Evolutionary conservation across 179 eudicot species (phyloP).

Genomic region (Pouteria campechiana): DNA sequence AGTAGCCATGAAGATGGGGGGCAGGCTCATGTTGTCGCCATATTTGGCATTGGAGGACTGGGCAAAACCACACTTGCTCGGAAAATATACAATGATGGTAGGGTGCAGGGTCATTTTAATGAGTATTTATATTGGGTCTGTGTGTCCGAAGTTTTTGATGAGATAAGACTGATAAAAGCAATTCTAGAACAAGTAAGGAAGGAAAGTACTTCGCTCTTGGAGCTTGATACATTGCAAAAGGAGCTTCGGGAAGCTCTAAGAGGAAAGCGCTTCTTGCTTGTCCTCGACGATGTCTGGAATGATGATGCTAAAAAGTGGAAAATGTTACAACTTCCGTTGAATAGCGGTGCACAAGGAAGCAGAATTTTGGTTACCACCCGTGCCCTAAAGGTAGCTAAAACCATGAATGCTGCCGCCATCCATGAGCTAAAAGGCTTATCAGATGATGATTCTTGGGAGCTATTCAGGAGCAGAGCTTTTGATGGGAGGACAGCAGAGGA

Average conservation of each 20-base stretch:
- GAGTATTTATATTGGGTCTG: slow-evolving; percentile 19
- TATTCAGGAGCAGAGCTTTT: slow-evolving; percentile 19
- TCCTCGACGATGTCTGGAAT: slow-evolving; percentile 24
- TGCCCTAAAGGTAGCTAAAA: slow-evolving; percentile 6
- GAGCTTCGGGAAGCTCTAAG: neutral
- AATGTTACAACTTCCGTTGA: slow-evolving; percentile 4
- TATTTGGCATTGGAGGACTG: slow-evolving; percentile 25
- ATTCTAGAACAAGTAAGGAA: slow-evolving; percentile 9
- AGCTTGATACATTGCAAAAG: too few relatives aligned
- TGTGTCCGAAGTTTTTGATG: slow-evolving; percentile 13
- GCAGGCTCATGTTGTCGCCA: slow-evolving; percentile 6
- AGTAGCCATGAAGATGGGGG: neutral
- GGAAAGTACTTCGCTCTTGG: neutral
- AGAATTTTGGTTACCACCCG: slow-evolving; percentile 23
- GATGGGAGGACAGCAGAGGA: slow-evolving; percentile 5
- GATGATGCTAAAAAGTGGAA: slow-evolving; percentile 7
- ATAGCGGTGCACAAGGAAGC: slow-evolving; percentile 13
- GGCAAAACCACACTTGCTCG: slow-evolving; percentile 28
- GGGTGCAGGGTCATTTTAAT: slow-evolving; percentile 5
- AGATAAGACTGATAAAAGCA: slow-evolving; percentile 13
- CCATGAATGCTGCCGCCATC: slow-evolving; percentile 2
- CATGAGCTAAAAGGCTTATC: slow-evolving; percentile 7
- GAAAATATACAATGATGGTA: slow-evolving; percentile 4
- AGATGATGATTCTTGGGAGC: slow-evolving; percentile 9
- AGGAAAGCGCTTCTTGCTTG: slow-evolving; percentile 17